phyloP scores from a whole-genome alignment of 106 monocot genomes.

The Alisma plantagoaquatica region DNA sequence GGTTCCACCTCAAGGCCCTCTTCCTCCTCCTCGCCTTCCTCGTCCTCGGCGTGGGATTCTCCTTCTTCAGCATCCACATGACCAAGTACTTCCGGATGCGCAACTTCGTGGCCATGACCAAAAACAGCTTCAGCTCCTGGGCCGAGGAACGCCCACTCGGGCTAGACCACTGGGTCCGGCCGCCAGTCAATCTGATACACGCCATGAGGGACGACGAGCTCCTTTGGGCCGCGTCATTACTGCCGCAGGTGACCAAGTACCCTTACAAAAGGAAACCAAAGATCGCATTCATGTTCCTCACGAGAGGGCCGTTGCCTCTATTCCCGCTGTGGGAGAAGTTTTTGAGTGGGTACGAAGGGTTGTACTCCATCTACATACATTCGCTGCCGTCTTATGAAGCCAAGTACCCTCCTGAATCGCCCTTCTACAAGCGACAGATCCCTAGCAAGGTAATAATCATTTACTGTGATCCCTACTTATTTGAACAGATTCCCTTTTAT shows the following conservation, averaged over 20 bases:
- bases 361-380: conserved; percentile 54
- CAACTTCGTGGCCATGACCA: not conserved
- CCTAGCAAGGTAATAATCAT: conserved; percentile 64
- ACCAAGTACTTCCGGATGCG: conserved; percentile 12
- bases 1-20: conserved; percentile 12
- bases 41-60: conserved; percentile 30
- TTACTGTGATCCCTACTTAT: no score
- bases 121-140: conserved; percentile 15
- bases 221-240: conserved; percentile 48
- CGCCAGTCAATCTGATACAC: conserved; percentile 32
- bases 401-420: conserved; percentile 32
- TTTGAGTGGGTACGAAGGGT: conserved; percentile 31
- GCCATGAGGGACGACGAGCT: conserved; percentile 53
- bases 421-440: conserved; percentile 44
- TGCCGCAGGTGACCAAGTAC: conserved; percentile 33
- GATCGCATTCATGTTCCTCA: conserved; percentile 66
- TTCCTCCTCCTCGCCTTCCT: conserved; percentile 26
- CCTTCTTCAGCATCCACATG: conserved; percentile 32
- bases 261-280: conserved; percentile 53
- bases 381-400: conserved; percentile 38
- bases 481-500: no score
- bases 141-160: conserved; percentile 1
- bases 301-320: conserved; percentile 47
- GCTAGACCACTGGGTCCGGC: conserved; percentile 33
- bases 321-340: conserved; percentile 59